These are phyloP conservation scores for Pelargonium australe DNA, from an alignment of 441 rosid species.

Conservation along the genomic window DNA sequence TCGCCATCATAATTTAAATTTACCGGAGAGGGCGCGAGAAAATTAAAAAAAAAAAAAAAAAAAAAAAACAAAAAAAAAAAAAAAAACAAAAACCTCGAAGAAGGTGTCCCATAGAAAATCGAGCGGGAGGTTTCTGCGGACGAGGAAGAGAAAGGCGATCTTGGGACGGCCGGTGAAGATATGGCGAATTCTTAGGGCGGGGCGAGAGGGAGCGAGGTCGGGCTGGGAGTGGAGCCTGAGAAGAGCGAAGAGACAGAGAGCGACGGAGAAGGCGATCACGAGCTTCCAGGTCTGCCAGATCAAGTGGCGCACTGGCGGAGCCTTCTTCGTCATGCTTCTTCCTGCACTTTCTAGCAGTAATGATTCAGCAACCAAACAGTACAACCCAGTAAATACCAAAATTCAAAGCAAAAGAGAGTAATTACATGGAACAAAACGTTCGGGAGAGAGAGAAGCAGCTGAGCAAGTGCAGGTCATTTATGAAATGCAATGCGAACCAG, in stretches of 20 bases:
- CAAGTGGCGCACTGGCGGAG: constrained; percentile 28
- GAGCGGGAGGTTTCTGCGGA: constrained; percentile 64
- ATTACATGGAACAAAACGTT: neutral
- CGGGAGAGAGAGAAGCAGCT: neutral
- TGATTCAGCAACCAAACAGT: neutral
- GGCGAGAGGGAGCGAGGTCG: constrained; percentile 22
- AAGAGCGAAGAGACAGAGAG: constrained; percentile 48
- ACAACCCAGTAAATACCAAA: neutral
- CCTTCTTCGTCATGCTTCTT: constrained; percentile 38
- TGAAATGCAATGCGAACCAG: neutral
- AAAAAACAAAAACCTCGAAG: constrained; percentile 46
- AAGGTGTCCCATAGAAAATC: constrained; percentile 85
- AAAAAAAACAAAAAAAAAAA: constrained; percentile 17
- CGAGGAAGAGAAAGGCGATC: constrained; percentile 70
- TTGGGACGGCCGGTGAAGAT: constrained; percentile 51
- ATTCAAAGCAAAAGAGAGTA: neutral
- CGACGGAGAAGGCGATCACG: constrained; percentile 37
- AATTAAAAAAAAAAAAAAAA: neutral
- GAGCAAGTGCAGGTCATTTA: neutral
- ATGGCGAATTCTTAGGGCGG: constrained; percentile 28
- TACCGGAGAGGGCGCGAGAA: constrained; percentile 8
- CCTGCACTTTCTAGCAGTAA: constrained; percentile 21
- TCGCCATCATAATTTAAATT: neutral
- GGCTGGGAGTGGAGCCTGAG: constrained; percentile 36
- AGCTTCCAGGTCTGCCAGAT: constrained; percentile 64